phyloP scores from a whole-genome alignment of 805 yeast genomes.

The Metschnikowia matae region DNA sequence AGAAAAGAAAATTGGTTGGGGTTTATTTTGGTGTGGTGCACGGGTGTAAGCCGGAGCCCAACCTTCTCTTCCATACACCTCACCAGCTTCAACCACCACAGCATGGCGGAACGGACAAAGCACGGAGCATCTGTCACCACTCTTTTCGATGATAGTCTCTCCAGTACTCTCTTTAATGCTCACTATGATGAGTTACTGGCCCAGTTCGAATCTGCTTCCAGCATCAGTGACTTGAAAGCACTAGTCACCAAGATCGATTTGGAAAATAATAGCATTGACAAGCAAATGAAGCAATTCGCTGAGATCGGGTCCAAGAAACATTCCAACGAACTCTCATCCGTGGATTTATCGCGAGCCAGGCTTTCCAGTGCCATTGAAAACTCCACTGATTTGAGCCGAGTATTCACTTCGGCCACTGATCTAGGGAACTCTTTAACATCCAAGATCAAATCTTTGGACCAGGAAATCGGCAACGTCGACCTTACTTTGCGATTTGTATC shows the following conservation, averaged over 20 bases:
- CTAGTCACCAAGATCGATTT: constrained; percentile 28
- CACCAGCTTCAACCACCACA: constrained; percentile 1
- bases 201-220: constrained; percentile 20
- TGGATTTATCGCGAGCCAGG: constrained; percentile 61
- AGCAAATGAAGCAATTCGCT: constrained; percentile 24
- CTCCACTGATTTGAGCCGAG: constrained; percentile 52
- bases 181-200: constrained; percentile 7
- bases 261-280: constrained; percentile 22
- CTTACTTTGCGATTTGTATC: constrained; percentile 61
- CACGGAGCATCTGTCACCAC: constrained; percentile 7
- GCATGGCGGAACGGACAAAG: background rate
- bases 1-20: too few species aligned
- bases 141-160: constrained; percentile 12
- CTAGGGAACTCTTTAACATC: constrained; percentile 65
- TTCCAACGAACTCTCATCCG: constrained; percentile 37
- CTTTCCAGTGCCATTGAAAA: constrained; percentile 55
- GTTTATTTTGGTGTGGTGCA: background rate
- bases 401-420: constrained; percentile 57
- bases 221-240: constrained; percentile 27
- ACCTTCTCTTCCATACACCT: constrained; percentile 2
- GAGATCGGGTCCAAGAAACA: constrained; percentile 26
- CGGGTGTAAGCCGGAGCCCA: background rate
- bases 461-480: constrained; percentile 62
- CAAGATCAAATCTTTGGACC: constrained; percentile 64
- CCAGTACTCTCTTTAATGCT: constrained; percentile 6